A percentile compares a stretch with the other conserved stretches of the same genome.
These are phyloP conservation scores for Blastobotrys indianensis DNA, from an alignment of 1,139 yeast species.

Conservation along the genomic window DNA sequence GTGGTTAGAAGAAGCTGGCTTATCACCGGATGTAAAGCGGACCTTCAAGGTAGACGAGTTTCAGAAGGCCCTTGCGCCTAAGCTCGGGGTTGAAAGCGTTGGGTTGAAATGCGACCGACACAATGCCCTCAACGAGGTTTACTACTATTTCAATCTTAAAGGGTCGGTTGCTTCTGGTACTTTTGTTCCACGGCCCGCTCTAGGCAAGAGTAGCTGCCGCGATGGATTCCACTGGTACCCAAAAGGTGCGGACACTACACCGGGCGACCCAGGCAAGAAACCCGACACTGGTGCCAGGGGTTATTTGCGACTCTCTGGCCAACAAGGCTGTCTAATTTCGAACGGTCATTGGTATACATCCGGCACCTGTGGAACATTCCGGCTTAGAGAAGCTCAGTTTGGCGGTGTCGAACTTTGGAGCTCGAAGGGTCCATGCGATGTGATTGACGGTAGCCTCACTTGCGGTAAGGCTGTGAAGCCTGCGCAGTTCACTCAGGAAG, in stretches of 20 bases:
- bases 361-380: slow-evolving; percentile 83
- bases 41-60: slow-evolving; percentile 65
- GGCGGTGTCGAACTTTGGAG: slow-evolving; percentile 68
- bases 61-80: slow-evolving; percentile 52
- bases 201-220: slow-evolving; percentile 45
- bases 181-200: slow-evolving; percentile 60
- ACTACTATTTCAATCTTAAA: slow-evolving; percentile 79
- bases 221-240: slow-evolving; percentile 72
- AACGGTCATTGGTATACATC: slow-evolving; percentile 78
- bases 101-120: slow-evolving; percentile 44
- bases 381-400: slow-evolving; percentile 48
- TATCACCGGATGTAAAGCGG: slow-evolving; percentile 53
- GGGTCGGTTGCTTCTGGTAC: slow-evolving; percentile 68
- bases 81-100: slow-evolving; percentile 27
- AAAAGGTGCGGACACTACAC: slow-evolving; percentile 39
- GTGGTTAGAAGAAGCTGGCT: slow-evolving; percentile 62
- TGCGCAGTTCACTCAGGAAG: slow-evolving; percentile 31
- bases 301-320: slow-evolving; percentile 47
- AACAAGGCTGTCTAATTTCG: slow-evolving; percentile 72
- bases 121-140: slow-evolving; percentile 60
- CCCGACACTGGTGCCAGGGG: slow-evolving; percentile 34
- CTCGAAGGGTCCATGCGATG: slow-evolving; percentile 68
- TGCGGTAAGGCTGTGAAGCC: slow-evolving; percentile 26
- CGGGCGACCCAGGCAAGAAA: background rate
- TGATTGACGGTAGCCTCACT: slow-evolving; percentile 39